Evolutionary conservation across 2,329 filamentous ascomycete species (phyloP), one percentile per base, ranked within the genome.

Genomic region (Xylariaceae sp.): DNA sequence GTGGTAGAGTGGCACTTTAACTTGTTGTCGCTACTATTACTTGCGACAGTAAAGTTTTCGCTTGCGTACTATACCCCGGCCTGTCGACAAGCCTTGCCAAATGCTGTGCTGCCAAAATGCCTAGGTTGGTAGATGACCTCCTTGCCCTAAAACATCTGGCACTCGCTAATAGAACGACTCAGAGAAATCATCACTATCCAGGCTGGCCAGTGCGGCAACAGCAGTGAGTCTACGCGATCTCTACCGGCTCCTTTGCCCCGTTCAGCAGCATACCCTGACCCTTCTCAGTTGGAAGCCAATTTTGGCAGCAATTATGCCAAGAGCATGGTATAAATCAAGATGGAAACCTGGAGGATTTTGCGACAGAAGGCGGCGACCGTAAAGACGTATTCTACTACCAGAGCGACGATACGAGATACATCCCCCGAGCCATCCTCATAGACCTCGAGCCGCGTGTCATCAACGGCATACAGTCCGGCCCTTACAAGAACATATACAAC

Each of bases 321-420:
- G 92, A 98, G 67, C 92, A 98, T 62, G 92, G 94, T 47, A 98
- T 98, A 69, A 95, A 85, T 58, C 88, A 92, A 61, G 88, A 97
- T 67, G 92, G 92, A 42, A 97, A 97, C 62, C 76, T 98, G 42
- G 89, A 96, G 62, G 89, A 96, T 64, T 96, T 96, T 69, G 92
- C 92, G 59, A 96, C 88, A 34, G 92, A 97, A 65, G 92, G 92
- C 59, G 89, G 90, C 51, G 92, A 98, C 67, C 83, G 92, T 54
- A 98, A 98, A 64, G 92, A 98, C 66, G 92, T 98, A 46, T 97
- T 97, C 69, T 97, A 95, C 76, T 98, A 97, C 70, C 90, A 94
- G 74, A 97, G 89, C 60, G 92, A 98, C 71, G 92, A 98, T 62
- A 98, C 92, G 43, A 79, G 92, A 68, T 98, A 98, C 66, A 97